Conservation (phyloP, 164 flowering plant species). For the Stephania cephalantha region DNA sequence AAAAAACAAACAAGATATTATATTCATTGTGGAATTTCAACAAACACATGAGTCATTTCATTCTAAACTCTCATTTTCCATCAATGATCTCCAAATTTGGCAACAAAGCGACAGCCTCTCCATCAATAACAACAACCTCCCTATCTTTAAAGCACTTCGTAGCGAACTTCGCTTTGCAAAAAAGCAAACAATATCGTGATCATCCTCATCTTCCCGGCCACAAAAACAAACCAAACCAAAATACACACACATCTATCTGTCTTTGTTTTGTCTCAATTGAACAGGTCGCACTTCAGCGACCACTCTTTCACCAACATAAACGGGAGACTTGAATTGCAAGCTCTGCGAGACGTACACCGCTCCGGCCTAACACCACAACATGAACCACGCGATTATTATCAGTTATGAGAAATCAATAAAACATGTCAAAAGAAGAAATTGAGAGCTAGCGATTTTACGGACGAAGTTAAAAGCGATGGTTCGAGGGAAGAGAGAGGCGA, state of each 20-base stretch:
- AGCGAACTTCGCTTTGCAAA: slow-evolving; percentile 56
- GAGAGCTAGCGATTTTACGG: slow-evolving; percentile 21
- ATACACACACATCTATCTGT: slow-evolving; percentile 51
- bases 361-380: slow-evolving; percentile 43
- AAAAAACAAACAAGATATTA: too few relatives aligned
- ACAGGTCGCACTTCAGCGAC: slow-evolving; percentile 46
- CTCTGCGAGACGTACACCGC: slow-evolving; percentile 71
- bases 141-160: slow-evolving; percentile 67
- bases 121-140: slow-evolving; percentile 48
- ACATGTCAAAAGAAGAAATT: not conserved
- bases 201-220: too few relatives aligned
- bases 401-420: not conserved
- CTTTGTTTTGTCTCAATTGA: slow-evolving; percentile 40
- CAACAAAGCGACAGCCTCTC: slow-evolving; percentile 70
- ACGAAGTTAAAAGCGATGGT: slow-evolving; percentile 73
- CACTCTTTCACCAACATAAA: slow-evolving; percentile 58
- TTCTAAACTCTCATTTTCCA: too few relatives aligned
- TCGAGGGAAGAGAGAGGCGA: slow-evolving; percentile 67
- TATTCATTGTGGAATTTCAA: too few relatives aligned
- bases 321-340: slow-evolving; percentile 60
- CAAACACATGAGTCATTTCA: too few relatives aligned
- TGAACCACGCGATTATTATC: not conserved
- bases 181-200: not conserved
- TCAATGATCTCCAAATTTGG: slow-evolving; percentile 24
- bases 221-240: too few relatives aligned